Percentiles rank a stretch among this genome's conserved stretches.
Evolutionary conservation across 306 rosid species (phyloP).

Genomic region (Cucurbita moschata): DNA sequence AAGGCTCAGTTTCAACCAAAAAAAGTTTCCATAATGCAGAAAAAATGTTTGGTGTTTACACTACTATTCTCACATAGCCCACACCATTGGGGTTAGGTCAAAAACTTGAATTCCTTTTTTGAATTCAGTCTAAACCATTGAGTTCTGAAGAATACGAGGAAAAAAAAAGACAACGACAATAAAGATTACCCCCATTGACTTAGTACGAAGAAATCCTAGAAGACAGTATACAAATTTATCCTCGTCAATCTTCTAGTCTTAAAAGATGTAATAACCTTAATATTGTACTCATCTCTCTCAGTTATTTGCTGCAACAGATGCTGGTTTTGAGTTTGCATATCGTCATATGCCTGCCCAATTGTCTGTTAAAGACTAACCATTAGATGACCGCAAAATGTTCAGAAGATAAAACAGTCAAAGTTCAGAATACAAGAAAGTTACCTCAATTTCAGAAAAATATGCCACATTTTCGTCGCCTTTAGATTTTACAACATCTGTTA

Average conservation of each 20-base stretch:
- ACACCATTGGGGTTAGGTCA: not conserved
- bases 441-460: conserved; percentile 96
- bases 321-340: conserved; percentile 96
- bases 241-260: not conserved
- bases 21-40: not conserved
- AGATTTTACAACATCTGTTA: conserved; percentile 52
- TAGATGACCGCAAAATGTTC: not conserved
- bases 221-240: not conserved
- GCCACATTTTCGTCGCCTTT: conserved; percentile 83
- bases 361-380: conserved; percentile 31
- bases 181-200: not conserved
- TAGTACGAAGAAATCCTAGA: not conserved
- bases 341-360: conserved; percentile 95
- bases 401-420: conserved; percentile 2
- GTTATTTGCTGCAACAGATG: conserved; percentile 91
- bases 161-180: not conserved
- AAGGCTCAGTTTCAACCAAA: not conserved
- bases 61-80: not conserved
- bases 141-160: not conserved
- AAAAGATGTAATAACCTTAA: conserved; percentile 48
- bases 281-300: conserved; percentile 94
- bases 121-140: not conserved
- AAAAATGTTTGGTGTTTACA: not conserved
- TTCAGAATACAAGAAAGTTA: conserved; percentile 19
- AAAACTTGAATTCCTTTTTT: not conserved